Conservation (phyloP, 257 asterid species). For the Forsythia suspensa region DNA sequence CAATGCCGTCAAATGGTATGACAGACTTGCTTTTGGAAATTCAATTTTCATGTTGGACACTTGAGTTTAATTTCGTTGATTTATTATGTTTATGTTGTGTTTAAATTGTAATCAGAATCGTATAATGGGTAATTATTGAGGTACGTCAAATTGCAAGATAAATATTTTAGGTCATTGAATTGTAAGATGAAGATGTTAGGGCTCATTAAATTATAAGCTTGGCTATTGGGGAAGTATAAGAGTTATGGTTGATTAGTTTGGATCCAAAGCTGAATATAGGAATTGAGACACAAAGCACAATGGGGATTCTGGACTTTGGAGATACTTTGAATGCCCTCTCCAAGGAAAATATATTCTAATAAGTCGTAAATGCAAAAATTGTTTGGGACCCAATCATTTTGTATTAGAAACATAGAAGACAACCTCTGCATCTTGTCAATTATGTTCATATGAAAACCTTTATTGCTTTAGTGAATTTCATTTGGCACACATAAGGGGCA, state of each 20-base stretch:
- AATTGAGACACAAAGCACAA: background rate
- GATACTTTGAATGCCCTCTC: background rate
- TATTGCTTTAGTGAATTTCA: background rate
- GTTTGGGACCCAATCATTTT: background rate
- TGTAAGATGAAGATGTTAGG: background rate
- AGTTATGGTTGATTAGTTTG: background rate
- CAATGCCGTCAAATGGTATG: conserved; percentile 98
- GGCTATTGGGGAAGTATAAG: background rate
- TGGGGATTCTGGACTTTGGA: background rate
- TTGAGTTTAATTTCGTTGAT: background rate
- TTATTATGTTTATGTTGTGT: background rate
- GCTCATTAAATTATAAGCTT: background rate
- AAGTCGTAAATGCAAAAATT: background rate
- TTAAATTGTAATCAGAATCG: background rate
- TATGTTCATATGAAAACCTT: no score
- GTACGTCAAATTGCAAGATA: background rate
- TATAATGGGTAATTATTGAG: background rate
- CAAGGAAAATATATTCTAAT: background rate
- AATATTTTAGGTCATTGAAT: background rate
- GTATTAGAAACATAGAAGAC: background rate
- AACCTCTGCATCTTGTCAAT: background rate
- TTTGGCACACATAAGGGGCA: background rate
- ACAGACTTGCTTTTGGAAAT: conserved; percentile 3
- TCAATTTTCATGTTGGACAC: background rate
- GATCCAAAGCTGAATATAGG: background rate